Evolutionary conservation across 148 eudicot species (phyloP), one percentile per base, ranked within the genome.

Genomic region (Persicaria maculosa): DNA sequence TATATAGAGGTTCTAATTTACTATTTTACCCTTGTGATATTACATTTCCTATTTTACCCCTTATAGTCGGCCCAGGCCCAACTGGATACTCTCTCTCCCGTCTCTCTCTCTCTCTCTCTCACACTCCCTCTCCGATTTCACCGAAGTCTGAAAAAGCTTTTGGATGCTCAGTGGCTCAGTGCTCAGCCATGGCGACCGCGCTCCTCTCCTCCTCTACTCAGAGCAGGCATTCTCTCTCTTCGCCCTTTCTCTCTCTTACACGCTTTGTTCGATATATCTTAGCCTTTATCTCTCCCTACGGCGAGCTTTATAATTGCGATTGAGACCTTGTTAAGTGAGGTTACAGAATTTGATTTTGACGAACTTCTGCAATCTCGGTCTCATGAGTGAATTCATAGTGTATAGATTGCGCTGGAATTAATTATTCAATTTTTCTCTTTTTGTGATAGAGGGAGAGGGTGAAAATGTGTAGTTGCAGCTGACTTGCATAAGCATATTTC

Each of bases 151-250:
- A 65, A 65, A 47, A 31, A 31, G 40, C 40, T 31, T 31, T 31
- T 31, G 40, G 40, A 31, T 31, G 40, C 70, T 65, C 47, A 46
- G 19, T 65, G 46, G 40, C 70, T 65, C 47, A 46, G 19, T 65
- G 46, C 70, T 40, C 43, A 6, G 17, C 47, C 70, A 65, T 65
- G 70, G 70, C 70, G 36, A 65, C 70, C 46, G 45, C 46, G 19
- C 70, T 65, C 70, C 47, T 40, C 43, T 65, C 70, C 70, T 65
- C 9, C 17, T 40, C 70, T 65, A 40, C 70, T 65, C 70, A 65
- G 70, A 40, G 70, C 70, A 65, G 70, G 70, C 19, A 65, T 40
- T 65, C 70, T 40, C 70, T 65, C 36, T 14, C 15, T 62, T 22
- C 44, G 4, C 1, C 25, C 44, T 25, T 31, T 25, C 17, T 65